Evolutionary conservation across 352 stramenopile species (phyloP).

Genomic region (Phytophthora kernoviae): DNA sequence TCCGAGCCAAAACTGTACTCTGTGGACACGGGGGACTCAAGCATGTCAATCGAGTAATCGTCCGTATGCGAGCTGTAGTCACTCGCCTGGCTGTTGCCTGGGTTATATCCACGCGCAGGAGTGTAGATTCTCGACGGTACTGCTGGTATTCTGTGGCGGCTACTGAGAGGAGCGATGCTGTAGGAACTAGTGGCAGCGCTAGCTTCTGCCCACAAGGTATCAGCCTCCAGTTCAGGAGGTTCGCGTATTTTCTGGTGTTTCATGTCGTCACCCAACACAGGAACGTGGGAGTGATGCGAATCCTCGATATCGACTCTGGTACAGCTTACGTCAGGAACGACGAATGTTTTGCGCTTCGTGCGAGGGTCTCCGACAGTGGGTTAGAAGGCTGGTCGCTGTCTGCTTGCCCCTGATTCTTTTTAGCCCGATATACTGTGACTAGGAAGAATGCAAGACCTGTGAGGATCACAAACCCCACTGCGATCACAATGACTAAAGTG

Average conservation of each 20-base stretch:
- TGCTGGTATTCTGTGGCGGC: conserved; percentile 24
- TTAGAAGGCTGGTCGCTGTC: conserved; percentile 2
- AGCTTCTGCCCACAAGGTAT: conserved; percentile 24
- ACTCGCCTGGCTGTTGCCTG: conserved; percentile 22
- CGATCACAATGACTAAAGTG: conserved; percentile 25
- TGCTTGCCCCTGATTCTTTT: conserved; percentile 1
- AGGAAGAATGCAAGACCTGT: conserved; percentile 23
- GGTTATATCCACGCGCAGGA: conserved; percentile 11
- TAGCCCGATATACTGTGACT: conserved; percentile 14
- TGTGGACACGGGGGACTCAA: conserved; percentile 35
- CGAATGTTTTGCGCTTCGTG: conserved; percentile 35
- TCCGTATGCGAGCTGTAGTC: conserved; percentile 35
- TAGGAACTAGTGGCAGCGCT: conserved; percentile 24
- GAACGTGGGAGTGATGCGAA: conserved; percentile 26
- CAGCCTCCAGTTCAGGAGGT: conserved; percentile 10
- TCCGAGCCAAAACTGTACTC: conserved; percentile 38
- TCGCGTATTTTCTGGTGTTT: conserved; percentile 16
- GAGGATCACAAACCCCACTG: conserved; percentile 16
- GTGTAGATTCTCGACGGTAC: conserved; percentile 24
- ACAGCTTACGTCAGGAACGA: conserved; percentile 11
- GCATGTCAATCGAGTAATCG: conserved; percentile 37
- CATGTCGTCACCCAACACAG: conserved; percentile 23
- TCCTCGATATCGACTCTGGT: conserved; percentile 18
- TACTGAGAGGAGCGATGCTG: conserved; percentile 28
- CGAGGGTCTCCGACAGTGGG: conserved; percentile 7